Evolutionary conservation across 2,329 filamentous ascomycete genomes (phyloP), one percentile per base, ranked within the genome.

Genomic region (Penicillium sp.): DNA sequence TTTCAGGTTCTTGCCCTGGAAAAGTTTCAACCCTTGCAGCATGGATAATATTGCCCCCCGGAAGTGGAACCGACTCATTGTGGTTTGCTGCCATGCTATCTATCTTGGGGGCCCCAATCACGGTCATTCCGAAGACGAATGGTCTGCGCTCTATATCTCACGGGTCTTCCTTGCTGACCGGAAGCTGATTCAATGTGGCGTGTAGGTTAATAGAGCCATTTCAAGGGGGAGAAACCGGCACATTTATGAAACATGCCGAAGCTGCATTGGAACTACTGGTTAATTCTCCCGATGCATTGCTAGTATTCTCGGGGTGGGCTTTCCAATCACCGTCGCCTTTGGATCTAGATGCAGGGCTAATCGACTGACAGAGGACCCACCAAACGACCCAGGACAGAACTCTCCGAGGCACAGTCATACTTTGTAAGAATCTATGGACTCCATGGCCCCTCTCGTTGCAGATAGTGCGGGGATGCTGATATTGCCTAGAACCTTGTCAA

Each of bases 31-130:
- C 31, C 31, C 31, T 34, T 34, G 31, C 31, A 34, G 31, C 31
- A 34, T 34, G 31, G 16, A 10, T 18, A 1, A 18, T 10, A 34
- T 34, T 18, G 8, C 16, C 14, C 7, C 8, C 16, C 20, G 22
- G 5, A 11, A 24, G 4, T 22, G 22, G 28, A 68, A 67, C 4
- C 77, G 87, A 54, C 76, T 94, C 9, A 80, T 94, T 42, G 71
- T 94, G 39, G 85, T 94, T 41, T 93, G 88, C 72, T 90, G 89
- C 65, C 89, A 95, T 69, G 86, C 82, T 23, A 87, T 91, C 47
- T 94, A 86, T 76, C 69, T 75, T 11, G 82, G 82, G 22, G 81
- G 82, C 0, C 71, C 75, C 2, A 67, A 69, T 1, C 66, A 68
- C 1, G 82, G 82, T 27, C 52, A 62, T 16, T 69, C 77, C 49